Percentiles rank a stretch among this genome's conserved stretches.
Conservation (phyloP, 2,329 filamentous ascomycete genomes). For the Talaromyces verruculosus region DNA sequence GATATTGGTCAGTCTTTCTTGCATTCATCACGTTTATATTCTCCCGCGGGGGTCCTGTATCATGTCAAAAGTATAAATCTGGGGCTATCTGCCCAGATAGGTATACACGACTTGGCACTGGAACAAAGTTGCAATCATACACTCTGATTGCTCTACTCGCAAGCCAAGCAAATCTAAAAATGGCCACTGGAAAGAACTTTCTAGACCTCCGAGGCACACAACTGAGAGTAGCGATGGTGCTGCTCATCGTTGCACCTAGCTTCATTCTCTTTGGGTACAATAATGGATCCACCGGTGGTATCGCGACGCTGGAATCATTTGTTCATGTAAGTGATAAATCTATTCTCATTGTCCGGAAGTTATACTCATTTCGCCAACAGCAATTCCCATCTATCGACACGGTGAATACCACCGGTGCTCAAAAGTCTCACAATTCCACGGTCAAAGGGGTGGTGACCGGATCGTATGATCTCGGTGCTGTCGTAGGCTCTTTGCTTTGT, state of each 20-base stretch:
- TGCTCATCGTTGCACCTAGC: conserved; percentile 49
- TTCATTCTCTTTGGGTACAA: conserved; percentile 19
- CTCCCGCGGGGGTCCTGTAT: background rate
- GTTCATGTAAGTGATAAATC: conserved; percentile 7
- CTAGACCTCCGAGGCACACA: conserved; percentile 65
- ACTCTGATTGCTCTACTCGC: background rate
- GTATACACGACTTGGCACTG: background rate
- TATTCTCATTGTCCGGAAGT: no score
- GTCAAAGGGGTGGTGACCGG: conserved; percentile 49
- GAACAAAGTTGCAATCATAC: background rate
- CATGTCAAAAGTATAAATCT: background rate
- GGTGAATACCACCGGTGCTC: conserved; percentile 42
- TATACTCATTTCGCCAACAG: background rate
- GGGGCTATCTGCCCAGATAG: background rate
- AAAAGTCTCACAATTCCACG: conserved; percentile 47
- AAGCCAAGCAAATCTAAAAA: background rate
- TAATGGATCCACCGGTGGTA: conserved; percentile 18
- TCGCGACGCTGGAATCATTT: conserved; percentile 12
- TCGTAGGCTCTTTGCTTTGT: conserved; percentile 49
- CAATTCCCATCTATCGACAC: conserved; percentile 55
- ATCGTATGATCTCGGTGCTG: conserved; percentile 48
- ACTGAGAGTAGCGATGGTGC: conserved; percentile 67
- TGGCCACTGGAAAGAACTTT: conserved; percentile 40
- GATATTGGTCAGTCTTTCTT: background rate
- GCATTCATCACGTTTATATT: background rate